Evolutionary conservation across 1,284 basidiomycete species (phyloP).

Genomic region (Ustilago cynodontis): DNA sequence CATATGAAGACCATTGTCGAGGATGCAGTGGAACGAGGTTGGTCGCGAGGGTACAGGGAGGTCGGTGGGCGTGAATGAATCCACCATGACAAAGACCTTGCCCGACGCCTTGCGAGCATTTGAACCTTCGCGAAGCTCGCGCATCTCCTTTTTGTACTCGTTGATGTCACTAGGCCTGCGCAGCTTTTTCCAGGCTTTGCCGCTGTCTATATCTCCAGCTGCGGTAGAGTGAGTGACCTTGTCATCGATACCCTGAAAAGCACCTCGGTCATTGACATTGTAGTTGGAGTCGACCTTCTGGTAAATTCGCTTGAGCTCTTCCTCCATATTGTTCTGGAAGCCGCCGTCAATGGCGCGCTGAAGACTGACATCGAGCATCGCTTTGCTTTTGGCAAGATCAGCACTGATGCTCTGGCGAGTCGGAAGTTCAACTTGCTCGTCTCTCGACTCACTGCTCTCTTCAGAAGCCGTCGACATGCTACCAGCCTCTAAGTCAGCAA

Average conservation of each 20-base stretch:
- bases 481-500: conserved; percentile 8
- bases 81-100: conserved; percentile 87
- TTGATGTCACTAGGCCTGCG: conserved; percentile 94
- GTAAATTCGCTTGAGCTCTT: conserved; percentile 63
- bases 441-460: conserved; percentile 13
- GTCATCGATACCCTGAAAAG: conserved; percentile 56
- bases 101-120: conserved; percentile 83
- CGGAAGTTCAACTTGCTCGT: conserved; percentile 42
- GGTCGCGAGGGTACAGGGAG: conserved; percentile 71
- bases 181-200: conserved; percentile 88
- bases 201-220: conserved; percentile 83
- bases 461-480: conserved; percentile 19
- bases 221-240: conserved; percentile 77
- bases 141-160: conserved; percentile 89
- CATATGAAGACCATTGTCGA: conserved; percentile 96
- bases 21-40: conserved; percentile 84
- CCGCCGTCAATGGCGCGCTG: conserved; percentile 56
- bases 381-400: conserved; percentile 56
- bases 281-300: conserved; percentile 72
- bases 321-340: conserved; percentile 58
- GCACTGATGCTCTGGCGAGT: conserved; percentile 55
- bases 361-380: conserved; percentile 55
- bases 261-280: conserved; percentile 65
- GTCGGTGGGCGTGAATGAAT: conserved; percentile 63
- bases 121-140: conserved; percentile 81